phyloP scores from a whole-genome alignment of 495 filamentous ascomycete genomes.

The Polyplosphaeria fusca region DNA sequence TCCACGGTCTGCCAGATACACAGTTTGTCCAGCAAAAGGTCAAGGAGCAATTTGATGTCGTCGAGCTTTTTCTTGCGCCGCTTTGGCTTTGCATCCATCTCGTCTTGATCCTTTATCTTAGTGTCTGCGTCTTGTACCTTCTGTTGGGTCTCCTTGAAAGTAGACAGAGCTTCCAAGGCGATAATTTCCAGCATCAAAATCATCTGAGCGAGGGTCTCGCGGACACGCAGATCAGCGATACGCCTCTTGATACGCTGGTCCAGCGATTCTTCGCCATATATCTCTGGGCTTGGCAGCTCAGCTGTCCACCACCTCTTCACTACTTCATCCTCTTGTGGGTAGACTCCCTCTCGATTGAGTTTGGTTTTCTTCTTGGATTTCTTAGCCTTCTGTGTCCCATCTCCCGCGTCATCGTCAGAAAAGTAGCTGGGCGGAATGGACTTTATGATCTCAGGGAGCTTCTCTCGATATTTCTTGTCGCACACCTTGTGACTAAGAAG shows the following conservation, averaged over 20 bases:
- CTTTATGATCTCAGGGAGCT: conserved; percentile 63
- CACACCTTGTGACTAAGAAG: conserved; percentile 70
- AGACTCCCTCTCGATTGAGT: conserved; percentile 72
- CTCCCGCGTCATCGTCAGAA: conserved; percentile 56
- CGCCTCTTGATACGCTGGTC: conserved; percentile 57
- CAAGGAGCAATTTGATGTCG: conserved; percentile 64
- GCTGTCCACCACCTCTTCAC: conserved; percentile 73
- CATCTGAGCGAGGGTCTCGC: conserved; percentile 83
- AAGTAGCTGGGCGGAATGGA: conserved; percentile 57
- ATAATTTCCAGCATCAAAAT: conserved; percentile 87
- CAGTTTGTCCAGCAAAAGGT: conserved; percentile 82
- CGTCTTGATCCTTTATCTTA: conserved; percentile 26
- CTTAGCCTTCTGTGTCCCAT: conserved; percentile 25
- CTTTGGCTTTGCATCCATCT: conserved; percentile 37
- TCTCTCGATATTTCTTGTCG: conserved; percentile 84
- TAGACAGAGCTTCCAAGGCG: conserved; percentile 53
- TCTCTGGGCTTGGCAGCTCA: conserved; percentile 39
- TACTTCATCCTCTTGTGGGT: conserved; percentile 69
- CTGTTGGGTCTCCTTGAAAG: conserved; percentile 44
- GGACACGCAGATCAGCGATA: conserved; percentile 59
- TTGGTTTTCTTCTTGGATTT: conserved; percentile 63
- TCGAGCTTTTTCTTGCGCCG: conserved; percentile 50
- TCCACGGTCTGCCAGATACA: conserved; percentile 95
- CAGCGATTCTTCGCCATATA: conserved; percentile 27
- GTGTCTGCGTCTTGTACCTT: conserved; percentile 34